Base-by-base conservation (phyloP, 257 asterid species). In the Craterostigma plantagineum region DNA sequence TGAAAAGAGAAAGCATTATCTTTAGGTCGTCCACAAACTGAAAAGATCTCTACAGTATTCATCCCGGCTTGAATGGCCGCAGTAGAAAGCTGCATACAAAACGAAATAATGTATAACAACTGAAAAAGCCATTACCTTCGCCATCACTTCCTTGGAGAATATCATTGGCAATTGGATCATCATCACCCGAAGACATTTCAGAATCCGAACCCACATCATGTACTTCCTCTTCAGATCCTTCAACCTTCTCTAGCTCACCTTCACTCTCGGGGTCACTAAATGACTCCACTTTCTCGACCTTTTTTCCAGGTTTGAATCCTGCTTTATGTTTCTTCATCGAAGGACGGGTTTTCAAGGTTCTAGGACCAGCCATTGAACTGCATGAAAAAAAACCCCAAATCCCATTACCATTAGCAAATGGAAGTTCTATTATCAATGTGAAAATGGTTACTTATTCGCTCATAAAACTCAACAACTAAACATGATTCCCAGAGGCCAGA, bases 101-200 rank as follows among this genome's bases (percentile, higher is more conserved):
- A 23, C 30, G 30, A 23, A 23, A 23, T 18, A 48, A 56, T 16
- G 14, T 11, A 14, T 43, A 57, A 38, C 16, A 17, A 35, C 52
- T 12, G 23, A 46, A 7, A 30, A 55, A 27, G 50, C 27, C 39
- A 34, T 45, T 54, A 83, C 86, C 95, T 68, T 55, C 86, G 59
- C 70, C 90, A 15, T 60, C 76, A 68, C 63, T 59, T 38, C 70
- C 81, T 53, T 55, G 64, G 43, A 86, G 76, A 58, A 86, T 70
- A 54, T 86, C 91, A 34, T 49, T 59, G 15, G 87, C 81, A 49
- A 75, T 67, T 0, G 84, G 74, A 51, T 81, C 94, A 53, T 85
- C 94, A 14, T 75, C 79, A n/a, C 58, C 81, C 6, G 92, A 72
- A 3, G 85, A 80, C 61, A 81, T 61, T 2, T 75, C 92, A 36